Conservation (phyloP, 2,329 filamentous ascomycete species). For the Fusarium oligoseptatum region DNA sequence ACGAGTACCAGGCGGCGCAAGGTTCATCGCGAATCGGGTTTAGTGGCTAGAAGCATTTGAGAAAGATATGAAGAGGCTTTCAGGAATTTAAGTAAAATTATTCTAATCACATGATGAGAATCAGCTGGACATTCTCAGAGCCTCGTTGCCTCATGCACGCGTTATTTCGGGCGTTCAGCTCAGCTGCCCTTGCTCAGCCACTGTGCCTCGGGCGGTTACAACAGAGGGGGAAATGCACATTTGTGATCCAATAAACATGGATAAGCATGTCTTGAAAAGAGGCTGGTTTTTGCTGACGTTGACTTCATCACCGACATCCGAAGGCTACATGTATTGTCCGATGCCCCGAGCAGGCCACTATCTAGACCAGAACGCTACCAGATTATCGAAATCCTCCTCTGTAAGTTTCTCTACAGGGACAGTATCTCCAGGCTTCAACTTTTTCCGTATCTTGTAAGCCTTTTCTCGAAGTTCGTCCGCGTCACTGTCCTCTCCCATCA, state of each 20-base stretch:
- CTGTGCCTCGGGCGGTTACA: neutral
- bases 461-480: neutral
- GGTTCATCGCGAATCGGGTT: neutral
- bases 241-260: neutral
- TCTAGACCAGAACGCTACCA: neutral
- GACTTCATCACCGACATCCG: neutral
- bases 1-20: neutral
- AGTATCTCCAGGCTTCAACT: neutral
- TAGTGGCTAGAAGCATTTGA: neutral
- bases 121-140: neutral
- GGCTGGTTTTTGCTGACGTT: neutral
- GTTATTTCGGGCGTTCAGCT: neutral
- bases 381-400: neutral
- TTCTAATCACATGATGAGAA: neutral
- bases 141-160: neutral
- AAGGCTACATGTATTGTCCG: neutral
- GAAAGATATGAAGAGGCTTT: neutral
- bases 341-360: neutral
- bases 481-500: neutral
- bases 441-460: neutral
- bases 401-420: neutral
- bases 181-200: neutral
- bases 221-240: neutral
- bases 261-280: neutral
- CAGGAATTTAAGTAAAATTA: neutral